Evolutionary conservation across 1,284 basidiomycete species (phyloP).

Genomic region (Moesziomyces globuligerus): DNA sequence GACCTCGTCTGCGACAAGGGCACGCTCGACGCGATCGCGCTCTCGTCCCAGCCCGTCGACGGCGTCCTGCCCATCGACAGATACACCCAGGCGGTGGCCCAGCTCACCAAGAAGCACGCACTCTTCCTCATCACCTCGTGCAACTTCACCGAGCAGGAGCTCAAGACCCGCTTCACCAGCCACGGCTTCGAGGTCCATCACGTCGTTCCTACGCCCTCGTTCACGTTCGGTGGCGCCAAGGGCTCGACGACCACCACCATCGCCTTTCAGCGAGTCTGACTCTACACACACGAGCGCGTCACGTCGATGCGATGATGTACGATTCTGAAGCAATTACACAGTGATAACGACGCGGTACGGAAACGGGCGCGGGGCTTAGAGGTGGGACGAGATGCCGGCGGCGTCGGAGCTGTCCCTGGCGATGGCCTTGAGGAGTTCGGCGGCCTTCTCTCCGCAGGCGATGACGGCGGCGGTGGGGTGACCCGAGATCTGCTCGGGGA

Average conservation of each 20-base stretch:
- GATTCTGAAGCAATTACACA: too few species aligned
- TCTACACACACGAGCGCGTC: neutral
- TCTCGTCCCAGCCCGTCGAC: constrained; percentile 74
- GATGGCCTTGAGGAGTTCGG: constrained; percentile 34
- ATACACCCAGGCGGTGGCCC: constrained; percentile 75
- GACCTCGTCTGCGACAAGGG: constrained; percentile 68
- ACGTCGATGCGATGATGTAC: too few species aligned
- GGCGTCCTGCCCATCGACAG: constrained; percentile 73
- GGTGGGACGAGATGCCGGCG: constrained; percentile 25
- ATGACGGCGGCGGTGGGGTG: constrained; percentile 54
- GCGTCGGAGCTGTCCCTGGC: constrained; percentile 18
- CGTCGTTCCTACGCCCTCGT: constrained; percentile 56
- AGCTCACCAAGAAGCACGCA: constrained; percentile 73
- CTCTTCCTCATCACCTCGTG: constrained; percentile 83
- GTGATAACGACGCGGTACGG: neutral
- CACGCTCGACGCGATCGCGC: constrained; percentile 81
- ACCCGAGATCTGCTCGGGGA: constrained; percentile 55
- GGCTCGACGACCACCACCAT: constrained; percentile 56
- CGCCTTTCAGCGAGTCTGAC: constrained; percentile 25
- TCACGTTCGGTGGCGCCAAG: constrained; percentile 57
- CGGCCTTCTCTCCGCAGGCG: constrained; percentile 48
- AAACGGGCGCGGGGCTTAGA: constrained; percentile 2
- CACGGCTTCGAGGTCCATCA: constrained; percentile 50
- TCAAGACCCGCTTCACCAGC: constrained; percentile 73
- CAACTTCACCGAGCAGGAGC: constrained; percentile 87